Evolutionary conservation across 2,329 filamentous ascomycete genomes (phyloP), one percentile per base, ranked within the genome.

Genomic region (Cytospora paraplurivora): DNA sequence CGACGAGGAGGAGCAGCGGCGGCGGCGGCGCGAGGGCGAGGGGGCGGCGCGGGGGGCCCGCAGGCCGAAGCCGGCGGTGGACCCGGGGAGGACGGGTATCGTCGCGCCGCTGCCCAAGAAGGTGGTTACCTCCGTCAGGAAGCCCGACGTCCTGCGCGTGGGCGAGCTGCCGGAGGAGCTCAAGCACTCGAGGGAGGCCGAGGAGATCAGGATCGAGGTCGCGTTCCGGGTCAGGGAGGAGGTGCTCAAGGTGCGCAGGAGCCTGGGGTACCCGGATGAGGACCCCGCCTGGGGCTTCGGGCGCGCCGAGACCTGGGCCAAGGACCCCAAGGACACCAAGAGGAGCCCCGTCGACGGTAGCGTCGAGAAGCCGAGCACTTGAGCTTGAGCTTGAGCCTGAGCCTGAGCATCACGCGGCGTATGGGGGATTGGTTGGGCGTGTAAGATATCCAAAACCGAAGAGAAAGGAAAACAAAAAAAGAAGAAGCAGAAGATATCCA

Each of bases 291-390:
- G 53, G 57, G 88, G 90, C 68, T 84, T 88, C 55, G 89, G 87
- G 10, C 77, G 93, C 34, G 92, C 90, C 0, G 91, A 94, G 75
- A 97, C 93, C 1, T 98, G 92, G 89, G 79, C 84, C 2, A 77
- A 77, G 56, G 83, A 85, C 65, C 80, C 79, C 17, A 74, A 74
- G 38, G 74, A 77, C 52, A 78, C 75, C 62, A 85, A 81, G 69
- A 81, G 76, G 73, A 86, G 83, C 65, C 76, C 78, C 4, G 81
- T 86, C 7, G 83, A 86, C 61, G 81, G 80, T 44, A 83, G 83
- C 68, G 71, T 82, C 60, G 78, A 85, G 8, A 74, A 70, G 56
- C 57, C 64, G 12, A 64, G 62, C 54, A 64, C 62, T 44, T 64
- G 61, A 49, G 21, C 1, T 49, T 13, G 37, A 49, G 33, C 53